A percentile compares a stretch with the other conserved stretches of the same genome.
Conservation (phyloP, 2,329 filamentous ascomycete species). For the Calonectria fujianensis region DNA sequence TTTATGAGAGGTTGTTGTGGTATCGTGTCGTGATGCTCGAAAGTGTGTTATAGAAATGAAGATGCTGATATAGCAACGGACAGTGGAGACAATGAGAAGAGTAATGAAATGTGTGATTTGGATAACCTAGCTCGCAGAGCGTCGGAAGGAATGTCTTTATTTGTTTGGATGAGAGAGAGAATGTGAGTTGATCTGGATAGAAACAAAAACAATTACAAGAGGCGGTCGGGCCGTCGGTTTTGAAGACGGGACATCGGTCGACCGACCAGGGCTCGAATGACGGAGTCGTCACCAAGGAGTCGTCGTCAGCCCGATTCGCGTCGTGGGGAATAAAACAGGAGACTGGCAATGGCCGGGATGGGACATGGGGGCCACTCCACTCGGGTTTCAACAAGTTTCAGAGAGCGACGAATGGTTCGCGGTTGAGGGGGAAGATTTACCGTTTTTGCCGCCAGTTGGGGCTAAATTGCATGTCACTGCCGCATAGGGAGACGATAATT, state of each 20-base stretch:
- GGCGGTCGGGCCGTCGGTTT: constrained; percentile 29
- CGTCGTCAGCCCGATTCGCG: constrained; percentile 35
- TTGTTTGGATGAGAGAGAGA: constrained; percentile 27
- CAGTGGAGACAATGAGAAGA: constrained; percentile 3
- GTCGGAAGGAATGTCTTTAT: constrained; percentile 26
- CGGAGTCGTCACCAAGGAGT: constrained; percentile 30
- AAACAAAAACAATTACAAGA: neutral
- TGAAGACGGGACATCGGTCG: constrained; percentile 28
- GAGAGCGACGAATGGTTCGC: constrained; percentile 24
- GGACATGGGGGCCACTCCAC: constrained; percentile 16
- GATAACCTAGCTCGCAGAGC: constrained; percentile 29
- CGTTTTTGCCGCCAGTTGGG: constrained; percentile 22
- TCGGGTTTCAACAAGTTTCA: constrained; percentile 32
- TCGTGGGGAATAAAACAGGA: constrained; percentile 33
- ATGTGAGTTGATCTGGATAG: constrained; percentile 18
- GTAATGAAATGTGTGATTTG: constrained; percentile 15
- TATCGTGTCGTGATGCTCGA: constrained; percentile 5
- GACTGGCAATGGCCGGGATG: constrained; percentile 20
- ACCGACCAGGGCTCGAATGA: constrained; percentile 20
- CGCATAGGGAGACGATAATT: neutral
- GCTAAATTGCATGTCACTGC: constrained; percentile 15
- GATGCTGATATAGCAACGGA: constrained; percentile 4
- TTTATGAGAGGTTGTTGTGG: constrained; percentile 8
- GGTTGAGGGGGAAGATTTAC: constrained; percentile 18
- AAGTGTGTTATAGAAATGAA: constrained; percentile 12